Evolutionary conservation across 352 stramenopile species (phyloP), one percentile per base, ranked within the genome.

Genomic region (Nothophytophthora sp.): DNA sequence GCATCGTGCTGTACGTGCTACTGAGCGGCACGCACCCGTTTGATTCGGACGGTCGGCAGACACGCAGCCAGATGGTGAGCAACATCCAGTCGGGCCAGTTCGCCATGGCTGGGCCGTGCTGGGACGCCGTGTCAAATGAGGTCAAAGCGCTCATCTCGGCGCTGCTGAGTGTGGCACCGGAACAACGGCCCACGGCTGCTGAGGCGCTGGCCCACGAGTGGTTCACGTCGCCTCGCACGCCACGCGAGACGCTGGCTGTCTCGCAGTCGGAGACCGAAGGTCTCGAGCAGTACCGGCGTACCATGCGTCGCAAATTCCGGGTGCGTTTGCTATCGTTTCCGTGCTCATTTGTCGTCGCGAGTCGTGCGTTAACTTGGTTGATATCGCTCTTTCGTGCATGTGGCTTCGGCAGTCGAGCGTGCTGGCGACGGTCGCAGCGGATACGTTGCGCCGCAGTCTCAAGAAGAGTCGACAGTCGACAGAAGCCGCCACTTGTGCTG

Each of bases 1-100:
- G 88, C 32, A 81, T 96, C n/a, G 87, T 96, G 19, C 50, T 95
- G 24, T 96, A 94, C 58, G 84, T 96, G 38, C 45, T 96, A 16
- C 73, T 97, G 2, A 93, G 77, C 19, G 84, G 73, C 1, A 68
- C 70, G 0, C 83, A 90, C 27, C 86, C 85, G 5, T 97, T 96
- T 30, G 81, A 90, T 61, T 54, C 72, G 3, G 74, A 87, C 36
- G 80, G 80, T 1, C 70, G 74, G 4, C 79, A 87, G 35, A 81
- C 73, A 16, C 81, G 77, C 47, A 79, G 86, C 41, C 84, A 87
- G 56, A 86, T 93, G 57, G 78, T 92, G 41, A 67, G 67, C 28
- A 76, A 73, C 24, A 83, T 92, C 33, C 48, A 69, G 8, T 51
- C 49, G 1, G 77, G 75, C 10, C 46, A 60, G 6, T 86, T 83